Evolutionary conservation across 2,329 filamentous ascomycete species (phyloP), one percentile per base, ranked within the genome.

Genomic region (Exophiala dermatitidis): DNA sequence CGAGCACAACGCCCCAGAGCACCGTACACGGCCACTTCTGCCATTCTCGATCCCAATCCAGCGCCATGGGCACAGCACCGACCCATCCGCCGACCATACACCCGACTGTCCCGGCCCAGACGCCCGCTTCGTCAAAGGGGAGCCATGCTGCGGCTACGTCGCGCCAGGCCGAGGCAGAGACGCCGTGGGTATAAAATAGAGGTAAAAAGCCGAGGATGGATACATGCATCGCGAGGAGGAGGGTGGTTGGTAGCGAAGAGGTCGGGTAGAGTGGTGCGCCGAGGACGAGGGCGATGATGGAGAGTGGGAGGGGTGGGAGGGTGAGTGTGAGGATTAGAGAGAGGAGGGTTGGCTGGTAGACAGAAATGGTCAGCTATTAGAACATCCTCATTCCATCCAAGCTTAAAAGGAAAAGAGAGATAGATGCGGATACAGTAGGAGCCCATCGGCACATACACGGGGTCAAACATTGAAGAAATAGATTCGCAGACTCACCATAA

Each of bases 21-120:
- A 98, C 86, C 0, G 93, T 98, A 45, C 97, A 85, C 0, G 93
- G 93, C 87, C 91, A 98, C 69, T 85, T 88, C 79, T 98, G 93
- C 93, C 93, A 98, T 63, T 95, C 90, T n/a, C 93, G 83, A 69
- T 98, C 93, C 91, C 91, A 97, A 69, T 98, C 93, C 61, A 98
- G 74, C 1, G 93, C 93, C 63, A 98, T 97, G 0, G 94, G 93
- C 49, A 97, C 82, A 5, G 93, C 93, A 2, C 93, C 93, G 40
- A 95, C 73, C 93, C 93, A 97, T 38, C 88, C 89, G 4, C 93
- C 93, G 1, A 91, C 64, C 29, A 85, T 74, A 0, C 83, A 83
- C 3, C 93, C 93, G n/a, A 90, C 69, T 6, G 88, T 77, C 1
- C 82, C 88, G 2, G 90, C 91, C 71, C 89, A 93, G 0, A 88